phyloP scores from a whole-genome alignment of 345 rosid genomes.

The Acer saccharum region DNA sequence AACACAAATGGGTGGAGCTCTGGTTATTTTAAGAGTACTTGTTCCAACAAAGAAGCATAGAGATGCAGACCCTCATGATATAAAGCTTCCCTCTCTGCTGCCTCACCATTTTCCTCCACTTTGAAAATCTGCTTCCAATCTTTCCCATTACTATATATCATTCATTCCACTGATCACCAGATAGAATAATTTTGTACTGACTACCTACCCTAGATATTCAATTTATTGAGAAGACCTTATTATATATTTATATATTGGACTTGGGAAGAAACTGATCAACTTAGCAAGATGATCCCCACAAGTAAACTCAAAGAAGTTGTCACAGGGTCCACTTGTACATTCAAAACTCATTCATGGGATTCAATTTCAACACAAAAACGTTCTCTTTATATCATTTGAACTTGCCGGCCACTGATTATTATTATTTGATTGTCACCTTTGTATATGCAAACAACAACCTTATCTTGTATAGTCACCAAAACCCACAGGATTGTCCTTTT shows the following conservation, averaged over 20 bases:
- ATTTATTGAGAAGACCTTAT: too few species aligned
- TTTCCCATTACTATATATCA: background rate
- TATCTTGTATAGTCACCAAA: slow-evolving; percentile 26
- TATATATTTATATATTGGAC: background rate
- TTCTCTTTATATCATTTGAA: slow-evolving; percentile 21
- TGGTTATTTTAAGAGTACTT: slow-evolving; percentile 36
- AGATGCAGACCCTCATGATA: slow-evolving; percentile 59
- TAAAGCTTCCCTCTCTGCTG: slow-evolving; percentile 65
- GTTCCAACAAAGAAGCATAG: slow-evolving; percentile 72
- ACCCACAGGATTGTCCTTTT: slow-evolving; percentile 32
- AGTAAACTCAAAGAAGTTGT: slow-evolving; percentile 6
- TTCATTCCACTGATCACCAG: background rate
- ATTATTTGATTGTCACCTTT: background rate
- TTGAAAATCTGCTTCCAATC: slow-evolving; percentile 50
- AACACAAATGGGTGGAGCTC: background rate
- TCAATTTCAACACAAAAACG: slow-evolving; percentile 18
- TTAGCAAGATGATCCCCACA: slow-evolving; percentile 14
- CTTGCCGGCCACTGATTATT: slow-evolving; percentile 40
- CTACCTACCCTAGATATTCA: background rate
- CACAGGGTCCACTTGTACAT: slow-evolving; percentile 34
- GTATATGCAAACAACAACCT: slow-evolving; percentile 29
- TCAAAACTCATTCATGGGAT: slow-evolving; percentile 30
- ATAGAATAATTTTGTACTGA: background rate
- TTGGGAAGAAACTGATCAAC: background rate
- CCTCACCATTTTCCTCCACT: slow-evolving; percentile 63